A percentile compares a stretch with the other conserved stretches of the same genome.
These are phyloP conservation scores for Beauveria sp. DNA, from an alignment of 2,329 filamentous ascomycete genomes.

Conservation along the genomic window DNA sequence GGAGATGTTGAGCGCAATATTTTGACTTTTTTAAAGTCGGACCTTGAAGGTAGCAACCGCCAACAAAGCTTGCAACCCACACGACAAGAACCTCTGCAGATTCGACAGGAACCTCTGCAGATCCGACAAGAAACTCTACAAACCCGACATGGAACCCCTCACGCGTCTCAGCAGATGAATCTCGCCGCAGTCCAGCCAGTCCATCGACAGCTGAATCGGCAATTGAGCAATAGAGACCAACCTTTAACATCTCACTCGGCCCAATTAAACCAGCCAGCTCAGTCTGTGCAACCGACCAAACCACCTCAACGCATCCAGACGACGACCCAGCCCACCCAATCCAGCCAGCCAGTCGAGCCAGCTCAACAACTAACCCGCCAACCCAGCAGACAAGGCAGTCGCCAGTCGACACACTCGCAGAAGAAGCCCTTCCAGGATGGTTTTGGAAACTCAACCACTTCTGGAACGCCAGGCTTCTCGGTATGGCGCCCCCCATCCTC, in stretches of 20 bases:
- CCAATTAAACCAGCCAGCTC: background rate
- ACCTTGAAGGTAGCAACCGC: conserved; percentile 13
- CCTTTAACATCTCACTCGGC: background rate
- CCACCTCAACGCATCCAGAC: background rate
- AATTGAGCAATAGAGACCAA: background rate
- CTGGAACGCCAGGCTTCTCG: conserved; percentile 10
- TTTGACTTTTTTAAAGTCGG: background rate
- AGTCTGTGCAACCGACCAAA: background rate
- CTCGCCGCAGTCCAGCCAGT: background rate
- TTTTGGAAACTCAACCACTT: background rate
- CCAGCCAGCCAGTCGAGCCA: background rate
- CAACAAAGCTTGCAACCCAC: background rate
- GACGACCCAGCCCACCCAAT: background rate
- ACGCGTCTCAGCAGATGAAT: background rate
- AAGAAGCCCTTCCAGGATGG: background rate
- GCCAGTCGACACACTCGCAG: background rate
- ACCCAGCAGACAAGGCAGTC: background rate
- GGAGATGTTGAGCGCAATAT: conserved; percentile 4
- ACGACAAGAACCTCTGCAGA: background rate
- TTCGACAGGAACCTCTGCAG: too few relatives aligned
- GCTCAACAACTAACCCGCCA: background rate
- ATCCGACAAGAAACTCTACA: background rate
- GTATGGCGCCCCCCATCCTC: conserved; percentile 5
- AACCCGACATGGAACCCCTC: conserved; percentile 12
- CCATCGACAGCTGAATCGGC: background rate